Base-by-base conservation (phyloP, 176 grass and related monocot species). In the Paspalum notatum region DNA sequence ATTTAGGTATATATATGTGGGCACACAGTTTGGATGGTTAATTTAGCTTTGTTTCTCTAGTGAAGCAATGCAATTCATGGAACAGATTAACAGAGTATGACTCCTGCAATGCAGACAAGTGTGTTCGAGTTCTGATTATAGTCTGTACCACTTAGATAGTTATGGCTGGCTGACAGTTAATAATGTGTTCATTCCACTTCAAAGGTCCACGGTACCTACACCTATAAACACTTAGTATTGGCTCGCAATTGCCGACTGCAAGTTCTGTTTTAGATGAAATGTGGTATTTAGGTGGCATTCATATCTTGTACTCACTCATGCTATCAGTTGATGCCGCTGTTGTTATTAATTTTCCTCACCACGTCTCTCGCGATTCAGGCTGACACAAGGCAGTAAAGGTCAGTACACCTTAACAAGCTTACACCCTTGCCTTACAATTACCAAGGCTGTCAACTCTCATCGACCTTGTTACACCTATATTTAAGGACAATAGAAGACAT, bases 361-460 rank as follows among this genome's bases (percentile, higher is more conserved):
- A 21, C 8, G 1, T 3, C 21, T 37, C 7, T 56, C 21, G 53
- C 12, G 12, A 26, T 24, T 46, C 42, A 32, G 13, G 8, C 41
- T 41, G 16, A 51, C 82, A 71, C 20, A 44, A 12, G n/a, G n/a
- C n/a, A n/a, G n/a, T n/a, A n/a, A n/a, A n/a, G 52, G 38, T 85
- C 68, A 43, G 44, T 26, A 43, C 32, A 32, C 32, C 32, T 32
- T 32, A 32, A 32, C 1, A 32, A 32, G 32, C 32, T 32, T 3
- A 32, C 32, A 66, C 18, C 53, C 25, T 82, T 24, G 6, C 51
- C 5, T 52, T 22, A 53, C 5, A 63, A 20, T 14, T 15, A 62
- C 12, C 27, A n/a, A 77, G 22, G 18, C 47, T 55, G 17, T 21
- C 43, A 75, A 42, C 63, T 61, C n/a, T 50, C 9, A 12, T 25